These are phyloP conservation scores for Metarhizium rileyi DNA, from an alignment of 2,329 filamentous ascomycete genomes.

Conservation along the genomic window DNA sequence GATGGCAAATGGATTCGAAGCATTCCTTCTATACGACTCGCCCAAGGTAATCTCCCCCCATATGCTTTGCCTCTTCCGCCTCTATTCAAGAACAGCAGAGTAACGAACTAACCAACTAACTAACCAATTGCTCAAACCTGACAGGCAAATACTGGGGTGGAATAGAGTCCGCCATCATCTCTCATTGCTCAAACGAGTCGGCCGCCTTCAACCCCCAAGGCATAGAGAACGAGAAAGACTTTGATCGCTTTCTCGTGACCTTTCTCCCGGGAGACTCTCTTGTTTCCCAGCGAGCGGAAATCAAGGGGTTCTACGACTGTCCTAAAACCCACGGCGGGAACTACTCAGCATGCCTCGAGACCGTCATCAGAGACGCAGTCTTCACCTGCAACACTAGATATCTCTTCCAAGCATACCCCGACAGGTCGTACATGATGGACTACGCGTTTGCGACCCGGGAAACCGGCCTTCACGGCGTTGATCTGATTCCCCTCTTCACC, in stretches of 20 bases:
- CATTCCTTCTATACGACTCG: neutral
- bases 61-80: no score
- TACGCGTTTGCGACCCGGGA: constrained; percentile 3
- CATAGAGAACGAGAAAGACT: neutral
- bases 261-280: neutral
- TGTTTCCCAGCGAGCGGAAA: neutral
- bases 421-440: constrained; percentile 7
- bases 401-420: constrained; percentile 1
- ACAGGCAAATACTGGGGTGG: neutral
- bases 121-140: no score
- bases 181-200: neutral
- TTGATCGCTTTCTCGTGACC: neutral
- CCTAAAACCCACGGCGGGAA: neutral
- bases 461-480: neutral
- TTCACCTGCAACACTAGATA: constrained; percentile 11
- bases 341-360: neutral
- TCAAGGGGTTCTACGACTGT: constrained; percentile 5
- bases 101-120: no score
- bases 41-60: neutral
- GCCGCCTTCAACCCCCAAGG: neutral
- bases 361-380: constrained; percentile 2
- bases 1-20: constrained; percentile 2
- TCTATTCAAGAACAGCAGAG: no score
- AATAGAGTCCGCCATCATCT: neutral
- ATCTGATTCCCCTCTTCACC: neutral